Conservation (phyloP, 805 yeast genomes). For the Metahyphopichia silvanorum region DNA sequence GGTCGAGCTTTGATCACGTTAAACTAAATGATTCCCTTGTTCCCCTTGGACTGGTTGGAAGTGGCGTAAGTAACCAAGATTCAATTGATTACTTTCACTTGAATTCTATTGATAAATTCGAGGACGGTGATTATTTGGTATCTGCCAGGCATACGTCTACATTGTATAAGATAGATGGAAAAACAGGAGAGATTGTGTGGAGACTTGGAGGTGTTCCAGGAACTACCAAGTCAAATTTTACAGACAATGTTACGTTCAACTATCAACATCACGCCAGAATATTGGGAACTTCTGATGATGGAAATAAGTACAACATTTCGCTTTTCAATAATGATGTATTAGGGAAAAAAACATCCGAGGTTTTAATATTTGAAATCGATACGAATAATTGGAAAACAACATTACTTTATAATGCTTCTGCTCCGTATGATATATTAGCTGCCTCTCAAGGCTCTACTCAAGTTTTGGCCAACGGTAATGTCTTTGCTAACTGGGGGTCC, state of each 20-base stretch:
- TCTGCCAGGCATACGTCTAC: constrained; percentile 29
- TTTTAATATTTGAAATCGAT: constrained; percentile 26
- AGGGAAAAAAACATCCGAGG: constrained; percentile 23
- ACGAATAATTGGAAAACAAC: constrained; percentile 17
- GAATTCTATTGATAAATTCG: constrained; percentile 31
- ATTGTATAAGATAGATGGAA: constrained; percentile 25
- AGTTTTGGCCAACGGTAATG: constrained; percentile 22
- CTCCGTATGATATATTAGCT: constrained; percentile 15
- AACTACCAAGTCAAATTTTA: neutral
- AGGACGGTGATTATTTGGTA: constrained; percentile 21
- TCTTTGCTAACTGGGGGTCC: constrained; percentile 32
- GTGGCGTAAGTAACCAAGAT: constrained; percentile 19
- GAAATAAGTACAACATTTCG: constrained; percentile 19
- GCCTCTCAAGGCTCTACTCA: constrained; percentile 25
- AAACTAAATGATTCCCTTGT: constrained; percentile 21
- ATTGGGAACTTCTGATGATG: constrained; percentile 13
- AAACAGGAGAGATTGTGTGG: constrained; percentile 27
- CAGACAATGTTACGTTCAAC: constrained; percentile 19
- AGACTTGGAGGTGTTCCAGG: constrained; percentile 18
- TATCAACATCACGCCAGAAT: constrained; percentile 31
- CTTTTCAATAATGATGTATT: constrained; percentile 31
- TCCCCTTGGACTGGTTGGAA: constrained; percentile 22
- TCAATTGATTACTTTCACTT: constrained; percentile 36
- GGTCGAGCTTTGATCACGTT: constrained; percentile 24
- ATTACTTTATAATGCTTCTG: constrained; percentile 13